Base-by-base conservation (phyloP, 202 grass and related monocot species). In the Panicum virgatum region DNA sequence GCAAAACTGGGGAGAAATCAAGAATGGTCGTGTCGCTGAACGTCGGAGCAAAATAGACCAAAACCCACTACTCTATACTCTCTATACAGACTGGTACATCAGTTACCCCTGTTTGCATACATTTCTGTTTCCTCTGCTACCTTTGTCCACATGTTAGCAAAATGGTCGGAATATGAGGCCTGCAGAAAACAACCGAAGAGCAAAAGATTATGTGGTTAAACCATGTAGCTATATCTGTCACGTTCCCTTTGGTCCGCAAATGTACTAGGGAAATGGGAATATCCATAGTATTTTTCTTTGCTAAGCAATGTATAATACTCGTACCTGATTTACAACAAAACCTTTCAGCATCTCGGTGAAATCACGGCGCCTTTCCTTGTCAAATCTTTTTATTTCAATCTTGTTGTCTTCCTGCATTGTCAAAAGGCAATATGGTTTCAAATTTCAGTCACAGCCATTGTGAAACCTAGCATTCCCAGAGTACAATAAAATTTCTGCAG, bases 111-210 rank as follows among this genome's bases (percentile, higher is more conserved):
- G 13, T 79, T 82, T 25, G 77, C 76, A 43, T 90, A 91, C 66
- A 85, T 22, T 82, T 90, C 86, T 16, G 92, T 98, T 89, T 92
- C 95, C 53, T 95, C 92, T 70, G 92, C 87, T 54, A 93, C 86
- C 69, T 90, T 98, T 69, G 80, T 87, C 95, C 95, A 98, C 79
- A 94, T 84, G 36, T 86, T 82, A 62, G 82, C 88, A 62, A 83
- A 91, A 88, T 90, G 82, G 15, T 98, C 90, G 9, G 90, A 92
- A 64, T 95, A 90, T 36, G 52, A 79, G 26, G 93, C 86, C 95
- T 98, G 78, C 62, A 54, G 5, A 45, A 47, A 12, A 73, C 3
- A n/a, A 43, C 71, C n/a, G 47, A n/a, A 42, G 7, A 40, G 4
- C 1, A 6, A 68, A 64, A 45, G 1, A 16, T 23, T 50, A 48